These are phyloP conservation scores for Schizophyllum amplum DNA, from an alignment of 1,284 basidiomycete genomes.

Conservation along the genomic window DNA sequence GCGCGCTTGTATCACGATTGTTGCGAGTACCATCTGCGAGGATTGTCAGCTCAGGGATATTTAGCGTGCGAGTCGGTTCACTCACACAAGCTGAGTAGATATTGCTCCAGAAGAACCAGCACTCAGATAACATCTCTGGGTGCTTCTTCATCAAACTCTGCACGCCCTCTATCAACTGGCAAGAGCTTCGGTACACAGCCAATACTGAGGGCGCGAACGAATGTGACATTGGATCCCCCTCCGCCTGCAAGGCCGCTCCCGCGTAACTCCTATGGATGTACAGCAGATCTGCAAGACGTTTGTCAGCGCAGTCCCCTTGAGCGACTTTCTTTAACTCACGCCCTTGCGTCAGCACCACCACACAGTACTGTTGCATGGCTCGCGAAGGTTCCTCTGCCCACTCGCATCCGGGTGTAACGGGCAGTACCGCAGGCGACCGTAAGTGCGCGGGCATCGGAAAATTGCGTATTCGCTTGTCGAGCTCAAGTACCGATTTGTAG, in stretches of 20 bases:
- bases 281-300: constrained; percentile 31
- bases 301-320: neutral
- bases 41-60: neutral
- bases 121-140: constrained; percentile 23
- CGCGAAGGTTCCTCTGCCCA: constrained; percentile 32
- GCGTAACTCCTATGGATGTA: constrained; percentile 44
- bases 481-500: constrained; percentile 32
- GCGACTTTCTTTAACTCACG: constrained; percentile 32
- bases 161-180: constrained; percentile 31
- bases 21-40: constrained; percentile 36
- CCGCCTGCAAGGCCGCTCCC: constrained; percentile 33
- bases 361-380: constrained; percentile 40
- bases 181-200: constrained; percentile 36
- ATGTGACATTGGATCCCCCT: constrained; percentile 34
- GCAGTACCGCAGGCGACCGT: constrained; percentile 25
- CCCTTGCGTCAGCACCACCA: constrained; percentile 32
- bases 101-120: constrained; percentile 47
- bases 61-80: neutral
- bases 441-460: constrained; percentile 36
- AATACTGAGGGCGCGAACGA: constrained; percentile 39
- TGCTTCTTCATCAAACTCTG: constrained; percentile 30
- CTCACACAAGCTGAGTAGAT: constrained; percentile 41
- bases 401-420: constrained; percentile 18
- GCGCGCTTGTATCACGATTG: constrained; percentile 37
- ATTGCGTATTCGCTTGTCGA: constrained; percentile 38